These are phyloP conservation scores for Trypanosoma cruzi DNA, from an alignment of 208 protist genomes.

Conservation along the genomic window DNA sequence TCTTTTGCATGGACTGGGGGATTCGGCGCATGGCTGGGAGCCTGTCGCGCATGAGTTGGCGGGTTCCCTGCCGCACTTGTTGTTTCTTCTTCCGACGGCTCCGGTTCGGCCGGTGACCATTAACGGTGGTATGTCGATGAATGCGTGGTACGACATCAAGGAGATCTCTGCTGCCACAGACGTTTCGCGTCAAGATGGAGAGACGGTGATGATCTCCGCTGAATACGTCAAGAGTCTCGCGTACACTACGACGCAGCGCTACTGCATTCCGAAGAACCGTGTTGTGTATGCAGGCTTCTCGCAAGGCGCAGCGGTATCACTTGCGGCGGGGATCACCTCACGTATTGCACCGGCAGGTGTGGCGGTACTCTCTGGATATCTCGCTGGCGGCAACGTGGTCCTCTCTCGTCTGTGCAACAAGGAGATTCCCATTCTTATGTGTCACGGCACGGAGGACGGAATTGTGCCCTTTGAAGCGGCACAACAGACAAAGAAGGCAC, in stretches of 20 bases:
- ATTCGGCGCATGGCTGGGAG: slow-evolving; percentile 90
- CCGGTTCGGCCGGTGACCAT: slow-evolving; percentile 83
- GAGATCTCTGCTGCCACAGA: slow-evolving; percentile 25
- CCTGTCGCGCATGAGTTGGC: slow-evolving; percentile 66
- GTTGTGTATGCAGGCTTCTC: slow-evolving; percentile 94
- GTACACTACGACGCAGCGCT: slow-evolving; percentile 41
- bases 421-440: slow-evolving; percentile 56
- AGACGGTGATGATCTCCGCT: slow-evolving; percentile 51
- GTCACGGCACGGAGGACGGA: slow-evolving; percentile 74
- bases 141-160: slow-evolving; percentile 94
- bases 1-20: slow-evolving; percentile 91
- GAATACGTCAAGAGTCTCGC: slow-evolving; percentile 79
- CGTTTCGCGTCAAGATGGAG: slow-evolving; percentile 39
- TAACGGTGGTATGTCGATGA: slow-evolving; percentile 86
- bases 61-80: slow-evolving; percentile 70
- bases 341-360: slow-evolving; percentile 69
- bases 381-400: slow-evolving; percentile 51
- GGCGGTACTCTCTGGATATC: slow-evolving; percentile 80
- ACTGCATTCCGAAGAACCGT: slow-evolving; percentile 63
- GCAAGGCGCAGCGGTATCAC: slow-evolving; percentile 88
- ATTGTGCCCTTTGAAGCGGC: slow-evolving; percentile 74
- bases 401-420: slow-evolving; percentile 45
- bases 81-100: slow-evolving; percentile 93
- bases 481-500: slow-evolving; percentile 37
- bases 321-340: slow-evolving; percentile 62